A percentile compares a stretch with the other conserved stretches of the same genome.
Conservation (phyloP, 768 basidiomycete genomes). For the Chlorophyllum brunneum region DNA sequence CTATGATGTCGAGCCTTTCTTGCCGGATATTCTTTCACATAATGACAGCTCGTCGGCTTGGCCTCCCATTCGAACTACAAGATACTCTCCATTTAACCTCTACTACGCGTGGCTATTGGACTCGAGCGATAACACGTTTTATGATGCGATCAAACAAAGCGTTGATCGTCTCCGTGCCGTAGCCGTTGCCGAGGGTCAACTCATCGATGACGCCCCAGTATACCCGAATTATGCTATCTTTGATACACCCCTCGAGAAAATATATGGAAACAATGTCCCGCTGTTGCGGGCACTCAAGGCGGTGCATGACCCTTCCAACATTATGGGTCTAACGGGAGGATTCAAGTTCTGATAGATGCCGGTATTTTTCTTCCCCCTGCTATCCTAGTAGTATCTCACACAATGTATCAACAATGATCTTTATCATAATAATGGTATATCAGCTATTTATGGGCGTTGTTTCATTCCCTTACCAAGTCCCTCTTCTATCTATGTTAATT, state of each 20-base stretch:
- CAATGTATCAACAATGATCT: no score
- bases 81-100: conserved; percentile 44
- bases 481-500: no score
- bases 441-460: no score
- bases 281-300: conserved; percentile 36
- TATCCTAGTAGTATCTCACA: no score
- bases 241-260: conserved; percentile 42
- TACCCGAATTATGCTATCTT: conserved; percentile 62
- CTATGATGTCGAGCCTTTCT: conserved; percentile 52
- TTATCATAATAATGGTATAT: no score
- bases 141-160: conserved; percentile 35
- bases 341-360: conserved; percentile 43
- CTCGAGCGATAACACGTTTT: conserved; percentile 34
- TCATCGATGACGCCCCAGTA: conserved; percentile 30
- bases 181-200: conserved; percentile 36
- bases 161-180: conserved; percentile 35
- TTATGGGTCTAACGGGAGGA: conserved; percentile 66
- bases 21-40: conserved; percentile 36
- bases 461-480: no score
- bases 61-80: conserved; percentile 35
- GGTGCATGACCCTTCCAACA: conserved; percentile 48
- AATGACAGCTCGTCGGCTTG: conserved; percentile 38
- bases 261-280: conserved; percentile 50
- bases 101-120: conserved; percentile 41
- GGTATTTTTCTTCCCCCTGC: no score